Evolutionary conservation across 2,329 filamentous ascomycete species (phyloP).

Genomic region (Shiraia bambusicola): DNA sequence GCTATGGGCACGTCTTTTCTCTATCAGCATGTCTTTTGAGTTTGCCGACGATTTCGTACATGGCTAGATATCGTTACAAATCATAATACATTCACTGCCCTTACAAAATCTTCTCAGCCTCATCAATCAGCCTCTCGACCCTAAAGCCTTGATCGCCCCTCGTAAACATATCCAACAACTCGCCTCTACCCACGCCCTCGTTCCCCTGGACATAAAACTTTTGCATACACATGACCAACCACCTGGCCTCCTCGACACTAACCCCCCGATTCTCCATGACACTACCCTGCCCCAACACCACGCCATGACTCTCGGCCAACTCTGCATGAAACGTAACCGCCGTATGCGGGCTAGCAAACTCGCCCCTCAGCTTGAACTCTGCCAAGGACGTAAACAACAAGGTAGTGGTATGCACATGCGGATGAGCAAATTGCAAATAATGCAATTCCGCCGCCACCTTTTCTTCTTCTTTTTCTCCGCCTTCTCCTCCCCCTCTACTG

Average conservation of each 20-base stretch:
- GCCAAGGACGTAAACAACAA: slow-evolving; percentile 92
- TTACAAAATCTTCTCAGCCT: slow-evolving; percentile 72
- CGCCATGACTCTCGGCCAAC: slow-evolving; percentile 68
- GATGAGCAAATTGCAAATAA: slow-evolving; percentile 95
- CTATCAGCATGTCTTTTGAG: no score
- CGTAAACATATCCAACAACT: slow-evolving; percentile 78
- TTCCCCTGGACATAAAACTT: slow-evolving; percentile 75
- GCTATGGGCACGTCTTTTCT: neutral
- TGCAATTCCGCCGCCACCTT: slow-evolving; percentile 73
- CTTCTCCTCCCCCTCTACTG: no score
- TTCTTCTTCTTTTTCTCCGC: slow-evolving; percentile 13
- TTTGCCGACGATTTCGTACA: no score
- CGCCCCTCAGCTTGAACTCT: slow-evolving; percentile 86
- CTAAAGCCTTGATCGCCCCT: slow-evolving; percentile 76
- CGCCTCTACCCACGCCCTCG: slow-evolving; percentile 54
- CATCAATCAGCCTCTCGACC: slow-evolving; percentile 81
- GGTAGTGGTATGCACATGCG: slow-evolving; percentile 59
- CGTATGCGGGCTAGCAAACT: slow-evolving; percentile 89
- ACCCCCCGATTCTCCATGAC: slow-evolving; percentile 77
- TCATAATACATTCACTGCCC: neutral
- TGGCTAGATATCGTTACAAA: neutral
- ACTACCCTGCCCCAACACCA: slow-evolving; percentile 84
- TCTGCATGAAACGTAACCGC: slow-evolving; percentile 91
- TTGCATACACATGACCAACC: slow-evolving; percentile 89
- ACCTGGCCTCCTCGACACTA: slow-evolving; percentile 77